phyloP scores from a whole-genome alignment of 345 rosid genomes.

The Salix koriyanagi region DNA sequence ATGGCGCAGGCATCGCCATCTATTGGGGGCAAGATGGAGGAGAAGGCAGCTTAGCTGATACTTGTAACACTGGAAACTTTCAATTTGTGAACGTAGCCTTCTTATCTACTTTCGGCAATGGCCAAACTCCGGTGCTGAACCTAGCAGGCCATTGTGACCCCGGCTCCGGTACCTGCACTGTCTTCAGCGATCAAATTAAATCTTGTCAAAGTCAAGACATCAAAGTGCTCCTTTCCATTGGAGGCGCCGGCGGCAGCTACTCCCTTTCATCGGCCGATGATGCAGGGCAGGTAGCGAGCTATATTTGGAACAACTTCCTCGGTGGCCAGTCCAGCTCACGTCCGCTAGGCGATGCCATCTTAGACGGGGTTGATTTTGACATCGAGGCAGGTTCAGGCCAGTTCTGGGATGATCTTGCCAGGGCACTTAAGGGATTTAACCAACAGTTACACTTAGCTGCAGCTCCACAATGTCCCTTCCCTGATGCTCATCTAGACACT shows the following conservation, averaged over 20 bases:
- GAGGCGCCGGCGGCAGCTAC: background rate
- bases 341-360: conserved; percentile 17
- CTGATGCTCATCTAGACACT: conserved; percentile 1
- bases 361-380: conserved; percentile 21
- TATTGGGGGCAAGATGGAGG: conserved; percentile 14
- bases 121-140: conserved; percentile 10
- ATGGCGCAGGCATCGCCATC: conserved; percentile 13
- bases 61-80: conserved; percentile 12
- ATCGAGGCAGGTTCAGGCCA: conserved; percentile 2
- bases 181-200: background rate
- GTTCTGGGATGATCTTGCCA: conserved; percentile 15
- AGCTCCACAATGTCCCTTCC: conserved; percentile 22
- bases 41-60: conserved; percentile 16
- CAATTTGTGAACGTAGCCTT: conserved; percentile 16
- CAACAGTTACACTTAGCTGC: conserved; percentile 7
- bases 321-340: conserved; percentile 12
- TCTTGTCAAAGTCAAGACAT: conserved; percentile 10
- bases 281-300: conserved; percentile 1
- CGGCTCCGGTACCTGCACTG: background rate
- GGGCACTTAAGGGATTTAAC: background rate
- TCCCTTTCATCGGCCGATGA: conserved; percentile 13
- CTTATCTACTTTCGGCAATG: conserved; percentile 6
- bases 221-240: conserved; percentile 13
- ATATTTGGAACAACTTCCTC: conserved; percentile 12
- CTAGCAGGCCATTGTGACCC: conserved; percentile 20